These are phyloP conservation scores for Ceratocystis harringtonii DNA, from an alignment of 2,329 filamentous ascomycete species.

Conservation along the genomic window DNA sequence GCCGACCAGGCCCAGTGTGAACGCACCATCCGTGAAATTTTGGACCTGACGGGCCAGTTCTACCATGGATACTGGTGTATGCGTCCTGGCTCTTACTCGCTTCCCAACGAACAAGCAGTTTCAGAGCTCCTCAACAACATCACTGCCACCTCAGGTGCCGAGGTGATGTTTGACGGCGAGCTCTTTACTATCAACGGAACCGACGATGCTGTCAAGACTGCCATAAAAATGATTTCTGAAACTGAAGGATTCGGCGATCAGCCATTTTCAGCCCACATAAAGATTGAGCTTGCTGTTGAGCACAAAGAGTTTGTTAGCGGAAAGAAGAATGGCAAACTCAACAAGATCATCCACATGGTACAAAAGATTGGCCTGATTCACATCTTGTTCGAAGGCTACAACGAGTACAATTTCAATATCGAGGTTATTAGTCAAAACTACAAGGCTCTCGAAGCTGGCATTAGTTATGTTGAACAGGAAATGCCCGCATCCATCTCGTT, in stretches of 20 bases:
- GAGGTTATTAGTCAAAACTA: constrained; percentile 88
- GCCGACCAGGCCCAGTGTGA: constrained; percentile 89
- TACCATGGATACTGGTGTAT: constrained; percentile 93
- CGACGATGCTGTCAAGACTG: constrained; percentile 88
- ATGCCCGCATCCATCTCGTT: constrained; percentile 99
- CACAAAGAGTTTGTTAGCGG: constrained; percentile 99
- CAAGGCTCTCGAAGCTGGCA: constrained; percentile 82
- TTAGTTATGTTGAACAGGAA: constrained; percentile 90
- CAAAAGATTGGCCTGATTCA: constrained; percentile 84
- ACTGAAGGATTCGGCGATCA: constrained; percentile 76
- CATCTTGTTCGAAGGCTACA: constrained; percentile 97
- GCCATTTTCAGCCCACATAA: constrained; percentile 87
- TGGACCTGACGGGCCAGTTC: constrained; percentile 94
- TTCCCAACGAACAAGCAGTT: constrained; percentile 9
- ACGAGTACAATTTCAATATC: constrained; percentile 99
- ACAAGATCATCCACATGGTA: constrained; percentile 84
- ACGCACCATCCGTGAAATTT: constrained; percentile 85
- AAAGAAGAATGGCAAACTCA: constrained; percentile 99
- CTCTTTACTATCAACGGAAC: constrained; percentile 90
- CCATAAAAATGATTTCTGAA: constrained; percentile 85
- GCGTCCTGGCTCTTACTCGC: constrained; percentile 14
- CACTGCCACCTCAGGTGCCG: constrained; percentile 88
- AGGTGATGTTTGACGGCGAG: constrained; percentile 86
- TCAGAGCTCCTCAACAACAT: constrained; percentile 74
- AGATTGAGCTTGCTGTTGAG: constrained; percentile 96